Evolutionary conservation across 805 yeast genomes (phyloP).

Genomic region (Isabelozyma rhagii): DNA sequence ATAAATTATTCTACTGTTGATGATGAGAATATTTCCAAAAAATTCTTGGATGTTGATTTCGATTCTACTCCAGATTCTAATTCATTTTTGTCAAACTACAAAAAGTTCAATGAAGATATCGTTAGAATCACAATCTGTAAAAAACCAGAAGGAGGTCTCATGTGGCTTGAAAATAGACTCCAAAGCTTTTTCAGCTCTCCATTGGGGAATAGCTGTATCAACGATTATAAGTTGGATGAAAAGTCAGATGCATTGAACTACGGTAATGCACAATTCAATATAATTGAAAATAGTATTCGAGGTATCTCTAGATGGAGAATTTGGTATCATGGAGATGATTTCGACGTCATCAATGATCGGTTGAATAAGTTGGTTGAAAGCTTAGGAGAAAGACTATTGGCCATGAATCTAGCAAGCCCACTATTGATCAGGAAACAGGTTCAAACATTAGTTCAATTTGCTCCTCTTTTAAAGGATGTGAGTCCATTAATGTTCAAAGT

Average conservation of each 20-base stretch:
- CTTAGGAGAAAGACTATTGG: slow-evolving; percentile 70
- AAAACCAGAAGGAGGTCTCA: slow-evolving; percentile 74
- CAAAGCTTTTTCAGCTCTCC: slow-evolving; percentile 69
- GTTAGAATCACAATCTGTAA: slow-evolving; percentile 85
- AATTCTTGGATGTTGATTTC: slow-evolving; percentile 78
- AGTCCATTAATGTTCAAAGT: slow-evolving; percentile 75
- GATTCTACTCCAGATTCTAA: slow-evolving; percentile 80
- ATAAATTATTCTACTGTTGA: slow-evolving; percentile 68
- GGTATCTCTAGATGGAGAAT: slow-evolving; percentile 95
- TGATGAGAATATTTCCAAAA: slow-evolving; percentile 61
- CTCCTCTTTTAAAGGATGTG: slow-evolving; percentile 81
- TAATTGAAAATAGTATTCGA: slow-evolving; percentile 84
- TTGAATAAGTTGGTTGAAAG: slow-evolving; percentile 58
- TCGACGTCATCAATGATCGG: slow-evolving; percentile 50
- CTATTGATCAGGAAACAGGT: slow-evolving; percentile 77
- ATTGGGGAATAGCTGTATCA: slow-evolving; percentile 63
- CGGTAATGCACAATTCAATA: slow-evolving; percentile 78
- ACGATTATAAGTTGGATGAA: slow-evolving; percentile 51
- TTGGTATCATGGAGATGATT: slow-evolving; percentile 69
- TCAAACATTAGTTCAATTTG: slow-evolving; percentile 90
- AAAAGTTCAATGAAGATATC: slow-evolving; percentile 84
- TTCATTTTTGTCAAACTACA: slow-evolving; percentile 74
- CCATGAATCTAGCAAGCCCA: slow-evolving; percentile 76
- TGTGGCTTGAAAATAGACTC: slow-evolving; percentile 76
- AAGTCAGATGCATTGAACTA: slow-evolving; percentile 65